phyloP scores from a whole-genome alignment of 768 basidiomycete species.

The Auriscalpium vulgare region DNA sequence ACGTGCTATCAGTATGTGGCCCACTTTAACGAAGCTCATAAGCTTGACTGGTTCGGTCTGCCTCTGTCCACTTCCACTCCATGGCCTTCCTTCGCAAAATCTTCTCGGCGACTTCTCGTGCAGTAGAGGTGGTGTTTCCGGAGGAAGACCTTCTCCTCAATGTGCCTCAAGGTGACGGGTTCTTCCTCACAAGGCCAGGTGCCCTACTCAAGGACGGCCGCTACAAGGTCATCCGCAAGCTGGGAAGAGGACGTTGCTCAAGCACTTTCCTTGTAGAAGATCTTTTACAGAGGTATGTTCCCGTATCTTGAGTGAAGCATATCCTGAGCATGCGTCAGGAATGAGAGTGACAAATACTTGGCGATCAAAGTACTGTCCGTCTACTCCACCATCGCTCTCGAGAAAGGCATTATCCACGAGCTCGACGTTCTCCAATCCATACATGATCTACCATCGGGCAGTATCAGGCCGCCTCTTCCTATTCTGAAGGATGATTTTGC shows the following conservation, averaged over 20 bases:
- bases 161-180: background rate
- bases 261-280: background rate
- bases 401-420: background rate
- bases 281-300: background rate
- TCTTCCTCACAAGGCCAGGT: background rate
- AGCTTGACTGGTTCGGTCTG: no score
- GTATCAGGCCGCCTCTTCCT: background rate
- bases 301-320: no score
- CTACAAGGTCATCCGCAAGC: background rate
- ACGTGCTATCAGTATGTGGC: no score
- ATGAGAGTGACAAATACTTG: background rate
- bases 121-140: background rate
- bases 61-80: no score
- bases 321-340: background rate
- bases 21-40: no score
- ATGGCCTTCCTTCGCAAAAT: no score
- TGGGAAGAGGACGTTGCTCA: background rate
- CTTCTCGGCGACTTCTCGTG: no score
- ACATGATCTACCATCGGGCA: background rate
- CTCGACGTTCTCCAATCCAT: background rate
- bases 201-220: background rate
- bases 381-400: background rate
- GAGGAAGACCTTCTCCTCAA: background rate
- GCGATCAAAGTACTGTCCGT: background rate
- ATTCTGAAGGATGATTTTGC: background rate